Percentiles rank a stretch among this genome's conserved stretches.
phyloP scores from a whole-genome alignment of 495 filamentous ascomycete genomes.

The Xylaria flabelliformis region DNA sequence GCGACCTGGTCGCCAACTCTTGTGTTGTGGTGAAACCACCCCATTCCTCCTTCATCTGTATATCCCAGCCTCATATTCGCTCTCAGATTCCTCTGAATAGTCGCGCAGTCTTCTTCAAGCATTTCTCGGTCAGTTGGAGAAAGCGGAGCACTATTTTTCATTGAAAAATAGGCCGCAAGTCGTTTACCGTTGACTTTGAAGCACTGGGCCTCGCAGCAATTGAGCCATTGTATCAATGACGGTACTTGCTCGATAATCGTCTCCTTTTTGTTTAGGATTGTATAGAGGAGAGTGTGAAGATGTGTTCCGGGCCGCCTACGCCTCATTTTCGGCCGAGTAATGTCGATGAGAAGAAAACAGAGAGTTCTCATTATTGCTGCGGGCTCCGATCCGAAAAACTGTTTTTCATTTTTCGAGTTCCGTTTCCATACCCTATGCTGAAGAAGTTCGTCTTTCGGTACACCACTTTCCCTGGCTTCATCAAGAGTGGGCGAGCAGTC shows the following conservation, averaged over 20 bases:
- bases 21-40: conserved; percentile 15
- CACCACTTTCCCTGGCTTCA: conserved; percentile 6
- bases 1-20: conserved; percentile 10
- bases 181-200: conserved; percentile 17
- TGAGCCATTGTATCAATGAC: conserved; percentile 19
- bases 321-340: conserved; percentile 13
- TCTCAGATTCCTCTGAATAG: conserved; percentile 17
- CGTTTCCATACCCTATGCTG: conserved; percentile 10
- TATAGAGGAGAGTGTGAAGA: conserved; percentile 9
- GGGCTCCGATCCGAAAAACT: conserved; percentile 4
- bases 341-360: conserved; percentile 21
- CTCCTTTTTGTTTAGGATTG: conserved; percentile 7
- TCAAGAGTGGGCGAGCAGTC: conserved; percentile 24
- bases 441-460: not conserved
- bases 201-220: conserved; percentile 19
- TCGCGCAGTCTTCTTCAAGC: conserved; percentile 17
- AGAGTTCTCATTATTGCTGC: not conserved
- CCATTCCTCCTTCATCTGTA: conserved; percentile 18
- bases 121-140: conserved; percentile 5
- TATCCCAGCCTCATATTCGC: conserved; percentile 26
- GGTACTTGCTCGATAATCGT: conserved; percentile 14
- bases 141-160: conserved; percentile 19
- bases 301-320: conserved; percentile 16
- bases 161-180: conserved; percentile 9
- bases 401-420: conserved; percentile 2